Conservation (phyloP, 176 grass and related monocot species). For the Oryza glumipatula region DNA sequence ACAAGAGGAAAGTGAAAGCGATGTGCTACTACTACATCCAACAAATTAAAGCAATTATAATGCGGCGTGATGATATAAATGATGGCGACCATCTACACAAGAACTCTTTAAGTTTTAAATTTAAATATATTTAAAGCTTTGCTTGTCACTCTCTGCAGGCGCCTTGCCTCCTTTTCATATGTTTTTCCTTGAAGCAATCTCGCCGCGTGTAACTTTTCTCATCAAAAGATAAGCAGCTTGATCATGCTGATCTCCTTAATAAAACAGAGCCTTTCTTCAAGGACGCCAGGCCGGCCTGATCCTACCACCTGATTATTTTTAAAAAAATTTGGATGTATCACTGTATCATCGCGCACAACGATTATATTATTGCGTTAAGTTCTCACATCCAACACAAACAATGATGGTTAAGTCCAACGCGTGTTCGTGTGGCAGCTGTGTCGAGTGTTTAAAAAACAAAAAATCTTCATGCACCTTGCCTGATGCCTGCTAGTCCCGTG, state of each 20-base stretch:
- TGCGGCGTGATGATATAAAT: neutral
- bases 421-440: too few relatives aligned
- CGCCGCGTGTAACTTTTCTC: neutral
- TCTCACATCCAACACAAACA: too few relatives aligned
- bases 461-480: neutral
- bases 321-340: too few relatives aligned
- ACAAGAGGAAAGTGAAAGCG: neutral
- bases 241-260: neutral
- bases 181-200: neutral
- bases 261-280: neutral
- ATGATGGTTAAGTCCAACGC: too few relatives aligned
- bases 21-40: neutral
- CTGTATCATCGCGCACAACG: too few relatives aligned
- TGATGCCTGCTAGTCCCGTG: neutral
- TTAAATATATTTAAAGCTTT: too few relatives aligned
- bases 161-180: neutral
- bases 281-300: too few relatives aligned
- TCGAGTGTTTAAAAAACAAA: neutral
- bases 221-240: neutral
- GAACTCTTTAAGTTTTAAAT: neutral
- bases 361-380: too few relatives aligned
- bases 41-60: too few relatives aligned
- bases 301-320: too few relatives aligned
- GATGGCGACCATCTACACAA: slow-evolving; percentile 36
- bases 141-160: neutral